Evolutionary conservation across 1,284 basidiomycete genomes (phyloP), one percentile per base, ranked within the genome.

Genomic region (Veloboletus limbatus): DNA sequence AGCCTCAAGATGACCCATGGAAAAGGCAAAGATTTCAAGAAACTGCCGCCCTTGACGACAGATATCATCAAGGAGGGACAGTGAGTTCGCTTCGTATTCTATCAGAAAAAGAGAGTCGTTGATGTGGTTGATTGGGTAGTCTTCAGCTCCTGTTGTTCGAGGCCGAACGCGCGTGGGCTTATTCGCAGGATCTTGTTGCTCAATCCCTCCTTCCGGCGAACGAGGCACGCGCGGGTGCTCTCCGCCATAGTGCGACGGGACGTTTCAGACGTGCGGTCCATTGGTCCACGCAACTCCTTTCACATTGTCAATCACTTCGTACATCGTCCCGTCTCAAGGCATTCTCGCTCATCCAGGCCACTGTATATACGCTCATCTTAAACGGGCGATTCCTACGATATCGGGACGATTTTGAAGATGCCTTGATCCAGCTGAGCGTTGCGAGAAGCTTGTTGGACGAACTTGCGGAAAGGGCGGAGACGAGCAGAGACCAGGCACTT

Each of bases 81-180:
- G 92, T 94, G 63, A 67, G 90, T 76, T 8, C 31, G 10, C 43
- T n/a, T 24, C 41, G 16, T 33, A 26, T 20, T 46, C n/a, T 47
- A 20, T 27, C 33, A 8, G 0, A 17, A 22, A 36, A 30, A 16
- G 26, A 27, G 13, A 22, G 9, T 41, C 37, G 33, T 38, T 40
- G 33, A 43, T 37, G 40, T 27, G 47, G 52, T 41, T 46, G 61
- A 55, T 41, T 48, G 60, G 31, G 3, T 44, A 91, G 88, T 57
- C 76, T 95, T 8, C 85, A 95, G 56, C 76, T 97, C 2, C 71
- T 94, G 32, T 76, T 97, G 9, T 86, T 94, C 59, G 91, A 94
- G 63, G 80, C 92, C 6, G 94, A 97, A 68, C 82, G 94, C 39
- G 88, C 92, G n/a, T 93, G 92, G 82, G 84, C 91, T 1, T 84